Conservation (phyloP, 1,139 yeast genomes). For the Hansenula sp. region DNA sequence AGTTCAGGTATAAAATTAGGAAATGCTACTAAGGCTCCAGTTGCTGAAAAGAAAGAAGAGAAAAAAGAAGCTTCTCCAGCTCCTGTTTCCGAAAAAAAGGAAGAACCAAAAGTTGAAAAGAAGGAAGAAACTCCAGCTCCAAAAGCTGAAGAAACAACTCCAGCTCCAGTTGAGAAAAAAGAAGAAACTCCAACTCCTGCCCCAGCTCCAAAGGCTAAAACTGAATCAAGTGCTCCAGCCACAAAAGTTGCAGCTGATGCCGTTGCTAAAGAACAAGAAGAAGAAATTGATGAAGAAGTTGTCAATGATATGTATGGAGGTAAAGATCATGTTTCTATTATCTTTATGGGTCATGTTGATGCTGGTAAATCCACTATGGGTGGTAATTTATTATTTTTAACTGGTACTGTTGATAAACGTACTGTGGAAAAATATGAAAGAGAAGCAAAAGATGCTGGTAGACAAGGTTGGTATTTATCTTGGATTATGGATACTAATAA, state of each 20-base stretch:
- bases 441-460: constrained; percentile 98
- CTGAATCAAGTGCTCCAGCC: constrained; percentile 10
- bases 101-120: constrained; percentile 15
- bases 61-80: constrained; percentile 17
- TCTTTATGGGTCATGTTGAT: constrained; percentile 99
- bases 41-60: constrained; percentile 33
- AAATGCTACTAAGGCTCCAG: constrained; percentile 43
- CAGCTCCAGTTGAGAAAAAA: constrained; percentile 5
- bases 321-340: constrained; percentile 92
- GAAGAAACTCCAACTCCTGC: constrained; percentile 16
- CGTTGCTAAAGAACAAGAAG: constrained; percentile 67
- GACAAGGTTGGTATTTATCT: constrained; percentile 98
- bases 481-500: constrained; percentile 99
- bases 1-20: constrained; percentile 68
- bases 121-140: constrained; percentile 25
- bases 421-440: constrained; percentile 98
- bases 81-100: constrained; percentile 18
- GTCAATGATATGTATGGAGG: constrained; percentile 93
- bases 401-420: constrained; percentile 98
- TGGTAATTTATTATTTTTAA: constrained; percentile 86
- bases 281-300: constrained; percentile 80
- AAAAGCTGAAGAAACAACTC: neutral
- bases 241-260: constrained; percentile 11
- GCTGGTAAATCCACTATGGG: constrained; percentile 99
- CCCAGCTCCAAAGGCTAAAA: constrained; percentile 9